Conservation (phyloP, 495 filamentous ascomycete species). For the Bombardia bombarda region DNA sequence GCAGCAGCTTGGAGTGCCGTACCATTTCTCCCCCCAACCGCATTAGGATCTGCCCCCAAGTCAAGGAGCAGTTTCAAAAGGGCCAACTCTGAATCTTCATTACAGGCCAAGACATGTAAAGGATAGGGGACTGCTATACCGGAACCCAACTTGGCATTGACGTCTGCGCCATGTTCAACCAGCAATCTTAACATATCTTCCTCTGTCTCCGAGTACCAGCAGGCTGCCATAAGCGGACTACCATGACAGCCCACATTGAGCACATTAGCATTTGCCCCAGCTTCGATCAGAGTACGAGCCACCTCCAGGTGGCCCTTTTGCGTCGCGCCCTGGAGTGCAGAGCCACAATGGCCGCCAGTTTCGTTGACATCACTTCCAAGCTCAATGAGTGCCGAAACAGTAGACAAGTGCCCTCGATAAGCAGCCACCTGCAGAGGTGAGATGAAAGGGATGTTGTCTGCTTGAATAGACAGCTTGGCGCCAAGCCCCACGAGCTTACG, state of each 20-base stretch:
- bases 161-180: slow-evolving; percentile 6
- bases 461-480: neutral
- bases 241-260: neutral
- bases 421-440: slow-evolving; percentile 4
- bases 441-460: neutral
- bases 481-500: slow-evolving; percentile 5
- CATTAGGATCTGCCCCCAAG: slow-evolving; percentile 18
- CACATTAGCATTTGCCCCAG: neutral
- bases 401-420: neutral
- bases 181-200: slow-evolving; percentile 9
- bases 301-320: neutral
- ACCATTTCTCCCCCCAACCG: slow-evolving; percentile 12
- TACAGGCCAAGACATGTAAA: slow-evolving; percentile 3
- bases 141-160: slow-evolving; percentile 7
- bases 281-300: neutral
- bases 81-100: neutral
- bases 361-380: slow-evolving; percentile 17
- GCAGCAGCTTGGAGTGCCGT: slow-evolving; percentile 23
- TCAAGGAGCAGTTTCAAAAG: neutral
- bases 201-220: neutral
- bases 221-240: neutral
- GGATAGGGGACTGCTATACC: slow-evolving; percentile 1
- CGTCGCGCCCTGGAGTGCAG: slow-evolving; percentile 17
- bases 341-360: slow-evolving; percentile 11
- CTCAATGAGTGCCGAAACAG: slow-evolving; percentile 2